Conservation (phyloP, 352 stramenopile species). For the Phytophthora aleatoria region DNA sequence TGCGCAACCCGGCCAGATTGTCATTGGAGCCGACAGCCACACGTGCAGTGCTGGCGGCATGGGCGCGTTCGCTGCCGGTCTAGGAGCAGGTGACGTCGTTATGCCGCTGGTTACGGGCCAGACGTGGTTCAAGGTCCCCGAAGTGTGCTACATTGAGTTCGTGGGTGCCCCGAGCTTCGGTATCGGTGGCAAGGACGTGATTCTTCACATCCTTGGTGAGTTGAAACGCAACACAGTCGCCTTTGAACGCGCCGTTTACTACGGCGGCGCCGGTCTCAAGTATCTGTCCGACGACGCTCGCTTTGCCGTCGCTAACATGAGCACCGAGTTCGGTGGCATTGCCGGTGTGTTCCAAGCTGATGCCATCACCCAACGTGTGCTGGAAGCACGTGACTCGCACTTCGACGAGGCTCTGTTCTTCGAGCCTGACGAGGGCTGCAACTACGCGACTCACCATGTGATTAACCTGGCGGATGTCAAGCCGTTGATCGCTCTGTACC, state of each 20-base stretch:
- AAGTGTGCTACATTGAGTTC: constrained; percentile 83
- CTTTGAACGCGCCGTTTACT: constrained; percentile 82
- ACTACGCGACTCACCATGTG: constrained; percentile 75
- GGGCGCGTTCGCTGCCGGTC: constrained; percentile 72
- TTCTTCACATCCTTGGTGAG: constrained; percentile 77
- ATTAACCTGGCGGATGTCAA: constrained; percentile 69
- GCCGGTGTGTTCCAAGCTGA: constrained; percentile 82
- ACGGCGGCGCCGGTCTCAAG: constrained; percentile 63
- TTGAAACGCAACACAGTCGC: constrained; percentile 86
- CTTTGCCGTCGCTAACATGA: constrained; percentile 87
- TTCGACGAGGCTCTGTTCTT: constrained; percentile 80
- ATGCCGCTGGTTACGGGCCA: constrained; percentile 85
- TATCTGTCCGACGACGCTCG: constrained; percentile 78
- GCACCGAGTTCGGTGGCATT: constrained; percentile 82
- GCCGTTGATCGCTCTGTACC: constrained; percentile 74
- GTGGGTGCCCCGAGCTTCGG: constrained; percentile 64
- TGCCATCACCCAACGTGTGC: constrained; percentile 69
- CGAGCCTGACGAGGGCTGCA: constrained; percentile 62
- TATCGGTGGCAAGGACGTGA: constrained; percentile 84
- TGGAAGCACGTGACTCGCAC: constrained; percentile 57
- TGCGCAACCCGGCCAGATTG: constrained; percentile 82
- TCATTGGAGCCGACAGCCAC: constrained; percentile 82
- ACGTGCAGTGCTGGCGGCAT: constrained; percentile 80
- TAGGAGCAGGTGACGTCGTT: constrained; percentile 79
- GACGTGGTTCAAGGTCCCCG: constrained; percentile 87